Base-by-base conservation (phyloP, 2,329 filamentous ascomycete genomes). In the Plectosphaerella cucumerina region DNA sequence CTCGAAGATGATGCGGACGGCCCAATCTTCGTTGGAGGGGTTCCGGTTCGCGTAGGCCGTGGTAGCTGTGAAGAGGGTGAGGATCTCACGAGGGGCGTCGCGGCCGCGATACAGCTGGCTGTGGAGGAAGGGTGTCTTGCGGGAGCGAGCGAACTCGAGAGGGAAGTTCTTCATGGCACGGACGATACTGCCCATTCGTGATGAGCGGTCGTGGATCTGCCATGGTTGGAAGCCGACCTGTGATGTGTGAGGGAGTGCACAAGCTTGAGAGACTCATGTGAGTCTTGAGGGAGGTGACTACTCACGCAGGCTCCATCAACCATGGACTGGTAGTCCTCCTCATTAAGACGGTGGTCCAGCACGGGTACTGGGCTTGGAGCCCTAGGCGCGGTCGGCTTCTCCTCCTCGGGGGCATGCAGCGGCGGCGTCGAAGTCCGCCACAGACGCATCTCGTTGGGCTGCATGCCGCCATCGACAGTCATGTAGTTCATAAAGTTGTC, bases 61-160 rank as follows among this genome's bases (percentile, higher is more conserved):
- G 35, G 70, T 64, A 12, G 66, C 66, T 2, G 71, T 65, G 51
- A 71, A 76, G 44, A 66, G 70, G 6, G 68, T 58, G 34, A 74
- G 58, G 35, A 76, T 67, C 22, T 68, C 64, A 20, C 62, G 65
- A 21, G 73, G 72, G 18, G 73, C 65, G 17, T 65, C 53, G 39
- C 62, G 60, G 52, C 62, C 56, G 44, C 65, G 60, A 63, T 76
- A 76, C 17, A 76, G 65, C 10, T 67, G 63, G 34, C 66, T 63
- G 56, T 77, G 74, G 49, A 76, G 62, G 56, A 72, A 76, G 31
- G 71, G 66, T 18, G 72, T 64, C 6, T 65, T 58, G 51, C 66
- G 67, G 5, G 67, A 65, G 26, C 59, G 62, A 14, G 70, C 64
- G 59, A 70, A 74, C 45, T 43, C 60, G 18, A 53, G 46, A 58